Evolutionary conservation across 768 basidiomycete species (phyloP), one percentile per base, ranked within the genome.

Genomic region (Butyriboletus loyo): DNA sequence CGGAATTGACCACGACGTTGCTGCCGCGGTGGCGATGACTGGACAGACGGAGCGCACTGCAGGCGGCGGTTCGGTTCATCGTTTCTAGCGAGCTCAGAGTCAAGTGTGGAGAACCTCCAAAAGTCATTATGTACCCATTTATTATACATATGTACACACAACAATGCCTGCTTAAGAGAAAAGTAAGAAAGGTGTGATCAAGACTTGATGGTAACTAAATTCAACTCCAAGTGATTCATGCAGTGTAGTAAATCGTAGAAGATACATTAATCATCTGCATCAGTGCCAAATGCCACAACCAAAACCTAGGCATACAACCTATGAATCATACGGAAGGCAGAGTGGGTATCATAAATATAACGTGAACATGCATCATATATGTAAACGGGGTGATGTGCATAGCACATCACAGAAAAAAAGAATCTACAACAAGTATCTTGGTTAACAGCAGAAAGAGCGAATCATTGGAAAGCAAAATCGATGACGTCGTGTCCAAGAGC

Each of bases 271-370:
- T 31, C 50, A 17, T 45, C 40, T 39, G 31, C 50, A 17, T 45
- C 40, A 42, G 31, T 36, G 7, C 30, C 27, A 40, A 36, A 43
- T 47, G 25, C 38, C 59, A 51, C 39, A 19, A 56, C 27, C 31
- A 44, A 27, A 50, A 59, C 24, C 56, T 63, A 65, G 52, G 52
- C 55, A 55, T 66, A 66, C 64, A 66, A 61, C 62, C 50, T 51
- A 36, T 17, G 49, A 32, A 57, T 50, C 46, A 37, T 49, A 45
- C 22, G 34, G 42, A 45, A 42, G 46, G 40, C 34, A 50, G 25
- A 32, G 7, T 21, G 41, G 30, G 46, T 39, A 57, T 49, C 55
- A 54, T 63, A 58, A 50, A 63, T 56, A 57, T 41, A 52, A 48
- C 22, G 25, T 50, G 50, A 53, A 53, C 28, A 53, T 61, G 55